These are phyloP conservation scores for Daldinia childiae DNA, from an alignment of 495 filamentous ascomycete genomes.

Conservation along the genomic window DNA sequence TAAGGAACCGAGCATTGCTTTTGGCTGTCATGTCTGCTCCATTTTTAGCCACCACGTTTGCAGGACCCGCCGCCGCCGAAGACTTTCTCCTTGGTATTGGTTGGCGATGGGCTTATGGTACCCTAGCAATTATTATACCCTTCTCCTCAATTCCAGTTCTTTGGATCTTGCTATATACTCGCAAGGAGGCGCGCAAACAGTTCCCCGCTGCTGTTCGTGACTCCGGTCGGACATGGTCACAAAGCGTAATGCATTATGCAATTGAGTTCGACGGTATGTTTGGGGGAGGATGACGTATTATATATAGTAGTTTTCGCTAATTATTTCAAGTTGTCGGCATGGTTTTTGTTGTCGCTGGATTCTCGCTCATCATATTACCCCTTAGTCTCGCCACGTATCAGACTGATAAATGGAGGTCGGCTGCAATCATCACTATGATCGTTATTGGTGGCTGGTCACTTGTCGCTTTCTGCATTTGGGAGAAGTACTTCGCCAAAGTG, in stretches of 20 bases:
- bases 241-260: slow-evolving; percentile 63
- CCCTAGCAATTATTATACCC: slow-evolving; percentile 63
- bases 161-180: slow-evolving; percentile 10
- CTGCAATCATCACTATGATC: slow-evolving; percentile 65
- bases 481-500: slow-evolving; percentile 62
- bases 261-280: slow-evolving; percentile 64
- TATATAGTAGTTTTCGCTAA: slow-evolving; percentile 54
- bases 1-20: slow-evolving; percentile 66
- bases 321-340: too few species aligned
- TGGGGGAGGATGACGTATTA: neutral
- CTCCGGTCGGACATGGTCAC: slow-evolving; percentile 55
- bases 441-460: slow-evolving; percentile 63
- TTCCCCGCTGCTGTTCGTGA: slow-evolving; percentile 26
- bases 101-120: slow-evolving; percentile 70
- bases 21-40: slow-evolving; percentile 66
- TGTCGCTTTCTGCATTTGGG: slow-evolving; percentile 65
- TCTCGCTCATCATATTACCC: too few species aligned
- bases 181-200: slow-evolving; percentile 1
- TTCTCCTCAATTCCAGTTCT: slow-evolving; percentile 29
- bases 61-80: slow-evolving; percentile 53
- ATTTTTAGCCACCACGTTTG: slow-evolving; percentile 66
- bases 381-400: slow-evolving; percentile 42
- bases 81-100: slow-evolving; percentile 49
- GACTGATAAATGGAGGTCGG: slow-evolving; percentile 54
- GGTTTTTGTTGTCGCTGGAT: too few species aligned